Evolutionary conservation across 2,329 filamentous ascomycete genomes (phyloP).

Genomic region (Neofusicoccum kwambonambiense): DNA sequence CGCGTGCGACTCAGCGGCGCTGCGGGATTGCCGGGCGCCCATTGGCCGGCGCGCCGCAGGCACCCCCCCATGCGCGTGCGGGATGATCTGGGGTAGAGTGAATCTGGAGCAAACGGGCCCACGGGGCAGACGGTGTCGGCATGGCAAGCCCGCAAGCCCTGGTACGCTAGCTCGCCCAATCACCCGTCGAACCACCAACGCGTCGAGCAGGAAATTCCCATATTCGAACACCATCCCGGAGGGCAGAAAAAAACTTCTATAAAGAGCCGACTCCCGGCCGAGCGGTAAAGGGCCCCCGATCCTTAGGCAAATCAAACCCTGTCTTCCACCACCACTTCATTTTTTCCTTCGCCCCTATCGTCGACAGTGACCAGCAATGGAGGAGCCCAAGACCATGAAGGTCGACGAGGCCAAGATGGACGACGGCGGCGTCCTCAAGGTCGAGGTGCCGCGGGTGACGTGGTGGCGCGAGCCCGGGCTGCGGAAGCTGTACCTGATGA

Average conservation of each 20-base stretch:
- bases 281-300: no score
- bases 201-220: no score
- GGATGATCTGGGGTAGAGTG: conserved; percentile 12
- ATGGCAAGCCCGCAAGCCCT: no score
- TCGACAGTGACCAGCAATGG: neutral
- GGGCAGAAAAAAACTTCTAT: no score
- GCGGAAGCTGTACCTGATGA: conserved; percentile 31
- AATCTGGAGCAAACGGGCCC: neutral
- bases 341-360: no score
- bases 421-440: neutral
- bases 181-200: neutral
- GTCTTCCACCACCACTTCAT: neutral
- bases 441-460: conserved; percentile 32
- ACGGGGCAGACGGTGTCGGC: neutral
- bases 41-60: neutral
- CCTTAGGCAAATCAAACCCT: no score
- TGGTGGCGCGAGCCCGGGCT: conserved; percentile 33
- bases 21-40: neutral
- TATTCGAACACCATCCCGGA: no score
- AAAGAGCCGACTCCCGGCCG: no score
- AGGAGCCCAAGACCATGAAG: neutral
- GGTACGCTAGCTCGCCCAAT: no score
- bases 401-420: conserved; percentile 3
- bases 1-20: neutral
- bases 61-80: neutral